These are phyloP conservation scores for Penicillium dipodomyicola DNA, from an alignment of 495 filamentous ascomycete genomes.

Conservation along the genomic window DNA sequence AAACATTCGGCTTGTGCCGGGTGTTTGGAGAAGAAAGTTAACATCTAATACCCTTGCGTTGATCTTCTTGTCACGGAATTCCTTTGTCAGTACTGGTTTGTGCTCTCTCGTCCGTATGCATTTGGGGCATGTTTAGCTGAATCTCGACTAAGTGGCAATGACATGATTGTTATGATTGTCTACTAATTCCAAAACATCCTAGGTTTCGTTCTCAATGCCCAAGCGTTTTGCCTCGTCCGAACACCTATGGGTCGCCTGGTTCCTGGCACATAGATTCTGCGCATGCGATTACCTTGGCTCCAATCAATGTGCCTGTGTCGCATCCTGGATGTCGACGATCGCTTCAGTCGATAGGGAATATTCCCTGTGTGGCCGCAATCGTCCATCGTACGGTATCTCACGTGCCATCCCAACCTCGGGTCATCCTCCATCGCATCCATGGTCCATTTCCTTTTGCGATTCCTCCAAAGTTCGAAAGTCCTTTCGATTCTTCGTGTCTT, in stretches of 20 bases:
- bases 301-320: not conserved
- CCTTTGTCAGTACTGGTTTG: not conserved
- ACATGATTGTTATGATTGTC: not conserved
- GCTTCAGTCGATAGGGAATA: not conserved
- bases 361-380: not conserved
- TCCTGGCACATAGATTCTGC: too few relatives aligned
- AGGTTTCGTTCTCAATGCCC: too few relatives aligned
- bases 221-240: too few relatives aligned
- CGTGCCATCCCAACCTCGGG: constrained; percentile 1
- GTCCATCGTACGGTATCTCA: not conserved
- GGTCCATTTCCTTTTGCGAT: not conserved
- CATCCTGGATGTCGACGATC: not conserved
- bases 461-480: not conserved
- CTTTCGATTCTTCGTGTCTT: not conserved
- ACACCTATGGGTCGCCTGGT: too few relatives aligned
- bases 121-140: not conserved
- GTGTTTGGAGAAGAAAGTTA: not conserved
- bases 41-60: not conserved
- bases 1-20: not conserved
- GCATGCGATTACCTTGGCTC: too few relatives aligned
- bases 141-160: not conserved
- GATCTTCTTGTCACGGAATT: not conserved
- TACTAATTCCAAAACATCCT: not conserved
- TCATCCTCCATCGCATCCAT: not conserved
- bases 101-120: not conserved